Evolutionary conservation across 148 eudicot species (phyloP).

Genomic region (Arbutus unedo): DNA sequence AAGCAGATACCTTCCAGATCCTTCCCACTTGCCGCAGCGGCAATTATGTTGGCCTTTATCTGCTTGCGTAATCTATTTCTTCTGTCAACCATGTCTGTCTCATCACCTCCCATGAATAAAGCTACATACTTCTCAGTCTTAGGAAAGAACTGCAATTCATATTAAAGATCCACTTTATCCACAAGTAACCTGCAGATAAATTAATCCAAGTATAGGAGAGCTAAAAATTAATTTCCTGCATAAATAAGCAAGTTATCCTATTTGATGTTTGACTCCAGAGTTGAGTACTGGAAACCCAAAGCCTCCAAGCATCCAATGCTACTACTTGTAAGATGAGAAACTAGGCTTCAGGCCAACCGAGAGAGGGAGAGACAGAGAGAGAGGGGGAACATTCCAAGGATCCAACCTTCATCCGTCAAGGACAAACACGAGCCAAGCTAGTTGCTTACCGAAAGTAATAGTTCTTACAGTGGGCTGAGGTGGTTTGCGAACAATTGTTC

Average conservation of each 20-base stretch:
- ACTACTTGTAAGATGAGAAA: background rate
- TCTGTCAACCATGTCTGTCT: conserved; percentile 55
- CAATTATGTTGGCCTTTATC: conserved; percentile 73
- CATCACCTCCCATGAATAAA: conserved; percentile 77
- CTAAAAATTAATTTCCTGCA: background rate
- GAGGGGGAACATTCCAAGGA: background rate
- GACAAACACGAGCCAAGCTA: background rate
- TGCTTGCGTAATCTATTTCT: conserved; percentile 69
- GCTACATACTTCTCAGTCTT: conserved; percentile 88
- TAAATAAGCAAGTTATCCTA: conserved; percentile 1
- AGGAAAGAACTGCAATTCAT: conserved; percentile 78
- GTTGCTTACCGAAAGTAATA: background rate
- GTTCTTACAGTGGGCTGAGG: background rate
- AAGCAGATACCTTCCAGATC: conserved; percentile 75
- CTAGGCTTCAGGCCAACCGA: background rate
- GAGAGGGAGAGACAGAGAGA: background rate
- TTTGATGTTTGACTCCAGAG: background rate
- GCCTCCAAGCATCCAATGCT: too few relatives aligned
- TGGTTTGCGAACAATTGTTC: background rate
- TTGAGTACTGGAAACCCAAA: background rate
- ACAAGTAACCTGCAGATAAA: background rate
- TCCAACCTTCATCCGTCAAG: background rate
- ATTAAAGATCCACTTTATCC: conserved; percentile 12
- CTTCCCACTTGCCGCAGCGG: conserved; percentile 96
- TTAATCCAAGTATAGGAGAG: background rate